A percentile compares a stretch with the other conserved stretches of the same genome.
Evolutionary conservation across 2,329 filamentous ascomycete species (phyloP).

Genomic region (Leptographium flavum): DNA sequence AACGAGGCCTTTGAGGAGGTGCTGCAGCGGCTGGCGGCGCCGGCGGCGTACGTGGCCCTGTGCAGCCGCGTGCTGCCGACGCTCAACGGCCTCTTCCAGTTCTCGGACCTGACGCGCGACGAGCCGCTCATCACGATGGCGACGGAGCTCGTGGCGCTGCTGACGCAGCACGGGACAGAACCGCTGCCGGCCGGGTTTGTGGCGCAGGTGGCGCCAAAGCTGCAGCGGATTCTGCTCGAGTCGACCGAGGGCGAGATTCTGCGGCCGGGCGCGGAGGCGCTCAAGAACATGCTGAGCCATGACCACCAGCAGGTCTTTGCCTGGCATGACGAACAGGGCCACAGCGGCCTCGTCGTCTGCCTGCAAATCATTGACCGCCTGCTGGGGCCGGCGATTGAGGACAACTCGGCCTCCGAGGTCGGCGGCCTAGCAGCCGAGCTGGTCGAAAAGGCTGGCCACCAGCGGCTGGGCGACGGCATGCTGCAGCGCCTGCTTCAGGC

Average conservation of each 20-base stretch:
- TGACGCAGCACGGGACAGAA: conserved; percentile 70
- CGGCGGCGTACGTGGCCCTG: conserved; percentile 59
- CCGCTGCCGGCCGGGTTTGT: conserved; percentile 82
- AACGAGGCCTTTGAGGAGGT: conserved; percentile 87
- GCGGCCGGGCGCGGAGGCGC: conserved; percentile 68
- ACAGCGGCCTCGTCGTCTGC: conserved; percentile 75
- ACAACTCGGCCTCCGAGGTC: conserved; percentile 90
- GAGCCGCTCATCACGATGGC: conserved; percentile 73
- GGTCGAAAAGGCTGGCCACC: conserved; percentile 87
- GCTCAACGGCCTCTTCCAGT: conserved; percentile 76
- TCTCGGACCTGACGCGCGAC: conserved; percentile 73
- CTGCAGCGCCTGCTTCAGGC: conserved; percentile 69
- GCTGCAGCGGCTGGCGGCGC: conserved; percentile 51
- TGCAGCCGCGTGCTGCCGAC: conserved; percentile 80
- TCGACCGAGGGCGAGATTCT: conserved; percentile 81
- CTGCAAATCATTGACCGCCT: conserved; percentile 87
- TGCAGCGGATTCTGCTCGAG: conserved; percentile 68
- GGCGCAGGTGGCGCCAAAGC: conserved; percentile 70
- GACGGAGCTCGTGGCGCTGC: conserved; percentile 65
- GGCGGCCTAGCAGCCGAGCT: conserved; percentile 87
- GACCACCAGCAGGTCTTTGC: conserved; percentile 80
- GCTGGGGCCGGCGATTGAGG: conserved; percentile 69
- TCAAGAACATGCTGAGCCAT: conserved; percentile 81
- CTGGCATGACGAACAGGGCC: conserved; percentile 69
- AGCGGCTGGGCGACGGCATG: conserved; percentile 79